Base-by-base conservation (phyloP, 2,329 filamentous ascomycete genomes). In the Parastagonospora nodorum region DNA sequence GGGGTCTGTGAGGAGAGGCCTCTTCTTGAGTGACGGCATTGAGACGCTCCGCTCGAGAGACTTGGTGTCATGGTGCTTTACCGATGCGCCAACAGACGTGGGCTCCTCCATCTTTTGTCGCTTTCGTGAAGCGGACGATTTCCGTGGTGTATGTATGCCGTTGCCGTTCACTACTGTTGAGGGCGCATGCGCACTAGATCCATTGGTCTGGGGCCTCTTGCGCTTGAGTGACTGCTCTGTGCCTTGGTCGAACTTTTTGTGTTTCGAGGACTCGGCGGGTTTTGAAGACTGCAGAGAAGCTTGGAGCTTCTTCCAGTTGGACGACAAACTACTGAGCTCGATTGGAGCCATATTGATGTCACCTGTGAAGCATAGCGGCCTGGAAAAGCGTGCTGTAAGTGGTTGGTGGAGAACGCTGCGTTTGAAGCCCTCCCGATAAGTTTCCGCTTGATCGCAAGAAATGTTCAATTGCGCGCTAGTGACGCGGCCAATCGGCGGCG, bases 291-390 rank as follows among this genome's bases (percentile, higher is more conserved):
- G 59, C 45, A 73, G 75, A 63, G 81, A 82, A 58, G 83, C 82
- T 75, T 91, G 88, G 47, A 92, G 80, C 75, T 83, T 88, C 75
- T 90, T 91, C 89, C 89, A 92, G 70, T 92, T 92, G 67, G 77
- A 79, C 60, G 77, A 78, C 40, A 80, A 65, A 47, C 71, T 69
- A 19, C 45, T 62, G 42, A 74, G 57, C 57, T 77, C 70, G 61
- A 81, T 78, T 44, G 58, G 68, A 31, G 67, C 69, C 70, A 73
- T 73, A 49, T 50, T 55, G 48, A 40, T 46, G 60, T 73, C 61
- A 71, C 54, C 55, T 60, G 52, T 43, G 31, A 42, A 42, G 57
- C 68, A 69, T 71, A 57, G 60, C 63, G 61, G 62, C 61, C 52
- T 62, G 38, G 9, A 32, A 19, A 12, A n/a, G 43, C 30, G 49